Evolutionary conservation across 78 protist species (phyloP), one percentile per base, ranked within the genome.

Genomic region (Chrysochromulina tobinii): DNA sequence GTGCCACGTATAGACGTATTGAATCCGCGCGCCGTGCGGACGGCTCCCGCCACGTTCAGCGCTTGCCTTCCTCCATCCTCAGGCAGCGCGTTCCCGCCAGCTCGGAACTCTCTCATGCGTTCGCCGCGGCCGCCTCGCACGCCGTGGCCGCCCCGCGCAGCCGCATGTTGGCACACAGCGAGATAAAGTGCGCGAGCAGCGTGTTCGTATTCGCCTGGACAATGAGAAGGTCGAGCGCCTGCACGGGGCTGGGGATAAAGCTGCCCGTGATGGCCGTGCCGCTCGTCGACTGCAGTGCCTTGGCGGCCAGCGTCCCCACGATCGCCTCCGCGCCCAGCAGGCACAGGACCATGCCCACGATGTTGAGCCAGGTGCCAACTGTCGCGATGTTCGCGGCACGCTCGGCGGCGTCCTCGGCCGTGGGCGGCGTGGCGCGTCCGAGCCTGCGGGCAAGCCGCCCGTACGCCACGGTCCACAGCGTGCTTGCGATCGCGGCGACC

Each of bases 131-230:
- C 38, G 38, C 38, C 38, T 38, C 38, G 38, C 38, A 38, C 38
- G 38, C 38, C 38, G 38, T 38, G 38, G 64, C 64, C 7, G 64
- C 64, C 7, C 64, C 64, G 7, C 12, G 64, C 11, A 75, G 54
- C 54, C 84, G 14, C 58, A 75, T 50, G 9, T 5, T 0, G 58
- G 59, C 12, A 17, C 25, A 25, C 58, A 75, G n/a, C 25, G 58
- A 57, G 14, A 15, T 6, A n/a, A 18, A 75, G 57, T 2, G 48
- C 8, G 84, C 55, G n/a, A 14, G 23, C 27, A 75, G 17, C 21
- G 84, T 75, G 59, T 75, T 75, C 1, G 84, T 75, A n/a, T 75
- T 75, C 15, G 84, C 84, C n/a, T 75, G 84, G 17, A 75, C 25
- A n/a, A 75, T 75, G 59, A 75, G 84, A 57, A 75, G 23, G n/a